Evolutionary conservation across 2,329 filamentous ascomycete genomes (phyloP), one percentile per base, ranked within the genome.

Genomic region (Diplodia mutila): DNA sequence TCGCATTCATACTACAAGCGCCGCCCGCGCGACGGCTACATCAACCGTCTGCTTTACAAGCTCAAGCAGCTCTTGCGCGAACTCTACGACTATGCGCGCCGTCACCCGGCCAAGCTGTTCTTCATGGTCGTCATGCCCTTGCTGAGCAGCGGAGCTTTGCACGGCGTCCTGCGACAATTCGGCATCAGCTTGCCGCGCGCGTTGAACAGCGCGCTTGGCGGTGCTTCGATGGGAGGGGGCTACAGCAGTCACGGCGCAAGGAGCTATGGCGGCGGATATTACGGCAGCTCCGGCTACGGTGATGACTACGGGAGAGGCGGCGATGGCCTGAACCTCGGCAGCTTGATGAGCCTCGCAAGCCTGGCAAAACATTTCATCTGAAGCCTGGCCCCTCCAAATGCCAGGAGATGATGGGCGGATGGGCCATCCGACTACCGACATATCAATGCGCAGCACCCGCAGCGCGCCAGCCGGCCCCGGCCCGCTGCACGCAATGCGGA

Each of bases 51-150:
- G 55, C 85, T 92, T 78, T 87, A 87, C 78, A 90, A 92, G 74
- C 87, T 97, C 69, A 90, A 90, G 76, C 89, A 90, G 52, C 87
- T 97, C 70, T 82, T 97, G 67, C 90, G 91, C 74, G 90, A 97
- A 76, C 88, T 97, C 9, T 84, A 90, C 77, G 87, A 90, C 77
- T 97, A 94, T 81, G 91, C 92, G 74, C 90, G 92, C 76, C 86
- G 88, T 46, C 90, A 97, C 81, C 94, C 94, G 0, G 81, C 93
- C 76, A 96, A 96, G 81, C 91, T 97, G 57, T 91, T 97, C 82
- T 91, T 97, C 82, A 86, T 93, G 70, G 90, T 97, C 70, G 86
- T 97, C 74, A 88, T 97, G 86, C 94, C 94, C 11, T 85, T 98
- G 68, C 83, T 97, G 74, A 93, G 90, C 1, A 92, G 92, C 63